Conservation (phyloP, 495 filamentous ascomycete species). For the Neurospora sp. region DNA sequence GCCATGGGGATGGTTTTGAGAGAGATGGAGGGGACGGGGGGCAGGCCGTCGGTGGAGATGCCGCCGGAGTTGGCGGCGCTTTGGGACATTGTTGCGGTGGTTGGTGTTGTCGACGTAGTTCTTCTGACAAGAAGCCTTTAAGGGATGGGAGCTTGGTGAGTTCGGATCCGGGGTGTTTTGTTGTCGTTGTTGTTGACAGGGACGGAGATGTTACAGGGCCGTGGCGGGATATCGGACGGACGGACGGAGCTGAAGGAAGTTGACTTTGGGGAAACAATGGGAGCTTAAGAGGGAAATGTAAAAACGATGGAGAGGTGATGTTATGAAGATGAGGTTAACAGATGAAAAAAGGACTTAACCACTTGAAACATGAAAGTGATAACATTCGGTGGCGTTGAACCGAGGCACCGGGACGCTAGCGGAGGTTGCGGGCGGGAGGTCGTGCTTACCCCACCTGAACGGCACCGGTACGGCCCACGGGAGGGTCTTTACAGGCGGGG, state of each 20-base stretch:
- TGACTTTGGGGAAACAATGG: not conserved
- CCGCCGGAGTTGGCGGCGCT: not conserved
- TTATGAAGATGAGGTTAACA: not conserved
- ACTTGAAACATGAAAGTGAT: not conserved
- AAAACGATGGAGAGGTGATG: not conserved
- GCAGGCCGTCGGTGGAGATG: slow-evolving; percentile 8
- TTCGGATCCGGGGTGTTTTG: not conserved
- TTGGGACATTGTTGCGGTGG: slow-evolving; percentile 2
- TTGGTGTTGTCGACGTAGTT: not conserved
- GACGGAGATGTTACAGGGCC: not conserved
- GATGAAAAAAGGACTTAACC: not conserved
- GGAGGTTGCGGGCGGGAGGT: not conserved
- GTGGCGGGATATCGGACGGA: not conserved
- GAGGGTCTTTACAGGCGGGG: not conserved
- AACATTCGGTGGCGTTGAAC: not conserved
- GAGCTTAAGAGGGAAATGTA: no score
- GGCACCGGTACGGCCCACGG: not conserved
- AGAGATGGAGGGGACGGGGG: slow-evolving; percentile 42
- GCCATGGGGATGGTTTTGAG: slow-evolving; percentile 53
- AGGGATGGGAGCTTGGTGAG: not conserved
- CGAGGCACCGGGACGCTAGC: not conserved
- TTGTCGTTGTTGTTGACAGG: not conserved
- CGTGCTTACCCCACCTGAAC: not conserved
- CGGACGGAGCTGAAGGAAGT: not conserved
- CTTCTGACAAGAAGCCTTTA: not conserved